Percentiles rank a stretch among this genome's conserved stretches.
These are phyloP conservation scores for Sarocladium brachiariae DNA, from an alignment of 2,329 filamentous ascomycete genomes.

Conservation along the genomic window DNA sequence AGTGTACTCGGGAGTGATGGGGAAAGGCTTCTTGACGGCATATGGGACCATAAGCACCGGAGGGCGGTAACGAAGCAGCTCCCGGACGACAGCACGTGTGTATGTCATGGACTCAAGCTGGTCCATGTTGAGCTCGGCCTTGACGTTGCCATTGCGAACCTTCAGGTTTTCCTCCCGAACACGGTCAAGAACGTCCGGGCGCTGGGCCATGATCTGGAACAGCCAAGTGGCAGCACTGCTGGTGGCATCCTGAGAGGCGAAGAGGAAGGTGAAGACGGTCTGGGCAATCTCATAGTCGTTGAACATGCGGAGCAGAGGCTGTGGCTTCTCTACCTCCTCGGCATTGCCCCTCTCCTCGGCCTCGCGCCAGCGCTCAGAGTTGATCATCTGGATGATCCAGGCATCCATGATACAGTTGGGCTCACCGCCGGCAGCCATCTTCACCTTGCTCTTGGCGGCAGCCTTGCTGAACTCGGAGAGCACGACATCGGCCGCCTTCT, in stretches of 20 bases:
- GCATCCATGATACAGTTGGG: slow-evolving; percentile 91
- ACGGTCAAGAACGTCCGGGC: slow-evolving; percentile 84
- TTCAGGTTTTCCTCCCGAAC: slow-evolving; percentile 85
- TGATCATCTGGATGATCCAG: slow-evolving; percentile 84
- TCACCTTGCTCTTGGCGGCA: slow-evolving; percentile 85
- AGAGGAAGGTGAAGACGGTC: slow-evolving; percentile 93
- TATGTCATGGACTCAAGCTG: slow-evolving; percentile 83
- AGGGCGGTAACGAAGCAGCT: slow-evolving; percentile 87
- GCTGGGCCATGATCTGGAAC: slow-evolving; percentile 89
- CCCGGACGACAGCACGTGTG: slow-evolving; percentile 85
- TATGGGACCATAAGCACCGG: slow-evolving; percentile 98
- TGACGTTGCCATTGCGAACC: slow-evolving; percentile 66
- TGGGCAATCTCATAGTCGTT: slow-evolving; percentile 86
- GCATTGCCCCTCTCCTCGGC: slow-evolving; percentile 67
- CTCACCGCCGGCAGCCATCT: slow-evolving; percentile 82
- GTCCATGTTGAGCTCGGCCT: slow-evolving; percentile 69
- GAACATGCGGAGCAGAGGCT: slow-evolving; percentile 77
- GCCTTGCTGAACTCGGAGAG: slow-evolving; percentile 85
- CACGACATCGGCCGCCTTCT: slow-evolving; percentile 91
- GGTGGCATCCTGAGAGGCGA: slow-evolving; percentile 95
- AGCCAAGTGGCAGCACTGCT: slow-evolving; percentile 91
- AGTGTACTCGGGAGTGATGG: slow-evolving; percentile 81
- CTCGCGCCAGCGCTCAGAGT: slow-evolving; percentile 75
- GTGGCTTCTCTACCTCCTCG: slow-evolving; percentile 70
- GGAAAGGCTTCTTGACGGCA: slow-evolving; percentile 89